phyloP scores from a whole-genome alignment of 1,139 yeast genomes.

The Sugiyamaella sp. region DNA sequence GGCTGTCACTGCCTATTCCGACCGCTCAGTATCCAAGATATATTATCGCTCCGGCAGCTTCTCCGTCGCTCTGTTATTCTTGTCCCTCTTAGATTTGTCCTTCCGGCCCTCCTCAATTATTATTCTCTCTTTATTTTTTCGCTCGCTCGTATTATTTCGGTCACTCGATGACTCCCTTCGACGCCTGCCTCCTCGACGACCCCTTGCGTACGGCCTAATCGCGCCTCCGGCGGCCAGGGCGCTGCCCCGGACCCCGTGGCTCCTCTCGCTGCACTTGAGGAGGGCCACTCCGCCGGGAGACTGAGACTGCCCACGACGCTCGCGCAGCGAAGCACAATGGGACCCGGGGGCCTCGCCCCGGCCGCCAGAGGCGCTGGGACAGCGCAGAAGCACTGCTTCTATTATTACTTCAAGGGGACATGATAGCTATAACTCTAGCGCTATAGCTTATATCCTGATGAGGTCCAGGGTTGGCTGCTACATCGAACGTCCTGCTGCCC shows the following conservation, averaged over 20 bases:
- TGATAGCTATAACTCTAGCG: no score
- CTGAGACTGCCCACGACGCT: not conserved
- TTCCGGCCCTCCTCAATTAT: no score
- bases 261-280: not conserved
- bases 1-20: not conserved
- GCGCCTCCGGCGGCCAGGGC: constrained; percentile 4
- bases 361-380: not conserved
- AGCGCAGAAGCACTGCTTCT: not conserved
- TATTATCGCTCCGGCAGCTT: not conserved
- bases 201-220: no score
- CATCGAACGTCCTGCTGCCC: no score
- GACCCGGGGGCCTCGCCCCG: not conserved
- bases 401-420: not conserved
- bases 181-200: no score
- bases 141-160: not conserved
- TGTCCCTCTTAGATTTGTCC: not conserved
- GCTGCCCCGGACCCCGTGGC: constrained; percentile 4
- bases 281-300: no score
- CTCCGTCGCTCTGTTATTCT: not conserved
- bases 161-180: not conserved
- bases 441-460: no score
- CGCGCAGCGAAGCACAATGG: not conserved
- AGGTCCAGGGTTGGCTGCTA: no score
- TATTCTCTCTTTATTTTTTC: no score
- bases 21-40: no score